Base-by-base conservation (phyloP, 345 rosid species). In the Rhodamnia rubescens region DNA sequence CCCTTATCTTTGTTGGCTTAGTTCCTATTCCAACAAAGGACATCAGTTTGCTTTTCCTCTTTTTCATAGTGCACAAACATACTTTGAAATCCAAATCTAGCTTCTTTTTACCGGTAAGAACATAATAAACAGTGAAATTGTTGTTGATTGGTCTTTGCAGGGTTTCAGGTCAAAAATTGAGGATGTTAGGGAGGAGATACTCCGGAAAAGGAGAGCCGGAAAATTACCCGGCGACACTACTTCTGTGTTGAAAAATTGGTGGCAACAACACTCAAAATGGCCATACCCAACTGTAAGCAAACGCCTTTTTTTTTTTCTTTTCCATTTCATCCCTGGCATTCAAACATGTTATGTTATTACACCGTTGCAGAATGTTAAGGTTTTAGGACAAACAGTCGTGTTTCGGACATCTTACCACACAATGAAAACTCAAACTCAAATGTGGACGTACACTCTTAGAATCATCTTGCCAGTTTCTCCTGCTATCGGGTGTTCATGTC, bases 211-310 rank as follows among this genome's bases (percentile, higher is more conserved):
- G 91, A 92, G 99, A 80, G 99, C 99, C 56, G 99, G 99, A 10
- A 97, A 97, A 87, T 88, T 97, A 87, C 99, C 99, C 1, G 99
- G 99, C 27, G 99, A 95, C 93, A 97, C 99, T 84, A 97, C 99
- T 29, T 88, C 96, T 15, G 98, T 97, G 55, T 94, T 97, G 47
- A 97, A 97, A 83, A 94, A 89, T 74, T 97, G 99, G 99, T 97
- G 99, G 99, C 98, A 93, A 85, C 96, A 95, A 90, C 99, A 97
- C 85, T 93, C 98, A 9, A 97, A 95, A 83, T 97, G 99, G 99
- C 99, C 99, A 52, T 97, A 97, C 86, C 99, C 99, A 84, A 97
- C 98, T 82, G 99, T 97, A 90, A 94, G 94, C 86, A 64, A 69
- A 21, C 44, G 59, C 3, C 21, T 20, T 22, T 55, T 6, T 55